Evolutionary conservation across 352 stramenopile species (phyloP).

Genomic region (Pythium angustatum): DNA sequence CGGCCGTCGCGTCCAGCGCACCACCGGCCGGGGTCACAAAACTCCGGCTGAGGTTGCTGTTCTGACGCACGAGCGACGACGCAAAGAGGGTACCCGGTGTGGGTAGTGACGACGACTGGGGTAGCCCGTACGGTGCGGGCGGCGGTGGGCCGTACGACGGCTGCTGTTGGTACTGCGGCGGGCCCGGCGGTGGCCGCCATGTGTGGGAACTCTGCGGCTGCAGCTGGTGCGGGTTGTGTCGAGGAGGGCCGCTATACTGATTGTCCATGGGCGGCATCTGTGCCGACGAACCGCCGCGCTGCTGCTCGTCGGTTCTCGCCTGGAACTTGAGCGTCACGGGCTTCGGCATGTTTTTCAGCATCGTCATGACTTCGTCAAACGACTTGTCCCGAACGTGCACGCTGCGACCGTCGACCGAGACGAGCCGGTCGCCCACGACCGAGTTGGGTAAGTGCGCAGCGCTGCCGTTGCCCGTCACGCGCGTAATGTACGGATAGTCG

Average conservation of each 20-base stretch:
- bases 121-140: conserved; percentile 1
- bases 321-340: conserved; percentile 86
- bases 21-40: conserved; percentile 29
- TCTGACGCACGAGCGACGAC: conserved; percentile 32
- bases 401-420: conserved; percentile 79
- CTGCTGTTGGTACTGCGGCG: conserved; percentile 29
- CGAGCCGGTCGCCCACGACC: conserved; percentile 73
- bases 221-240: conserved; percentile 16
- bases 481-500: conserved; percentile 88
- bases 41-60: conserved; percentile 70
- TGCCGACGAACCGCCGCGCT: conserved; percentile 15
- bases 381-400: conserved; percentile 79
- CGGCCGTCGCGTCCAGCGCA: conserved; percentile 38
- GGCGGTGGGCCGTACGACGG: conserved; percentile 1
- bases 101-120: conserved; percentile 20
- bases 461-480: conserved; percentile 80
- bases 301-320: conserved; percentile 35
- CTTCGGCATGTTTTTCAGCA: conserved; percentile 89
- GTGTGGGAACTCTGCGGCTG: conserved; percentile 57
- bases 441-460: conserved; percentile 75
- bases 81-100: conserved; percentile 24
- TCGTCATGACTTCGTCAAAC: conserved; percentile 87
- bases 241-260: neutral
- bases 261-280: conserved; percentile 9
- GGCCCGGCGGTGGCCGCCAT: conserved; percentile 47